phyloP scores from a whole-genome alignment of 1,139 yeast genomes.

The Debaryomyces psychrophilus region DNA sequence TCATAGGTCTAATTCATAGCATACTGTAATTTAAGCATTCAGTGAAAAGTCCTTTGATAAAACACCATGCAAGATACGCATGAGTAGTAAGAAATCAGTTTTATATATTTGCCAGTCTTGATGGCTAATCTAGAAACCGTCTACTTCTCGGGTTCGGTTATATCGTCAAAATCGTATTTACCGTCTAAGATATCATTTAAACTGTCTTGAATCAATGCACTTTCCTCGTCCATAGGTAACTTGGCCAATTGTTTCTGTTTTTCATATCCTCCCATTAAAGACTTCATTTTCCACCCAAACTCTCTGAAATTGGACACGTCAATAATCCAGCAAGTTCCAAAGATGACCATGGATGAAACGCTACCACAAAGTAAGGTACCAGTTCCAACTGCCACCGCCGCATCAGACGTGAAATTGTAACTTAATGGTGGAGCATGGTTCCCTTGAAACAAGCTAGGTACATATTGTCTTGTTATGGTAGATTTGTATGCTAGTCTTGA shows the following conservation, averaged over 20 bases:
- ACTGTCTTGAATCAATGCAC: conserved; percentile 55
- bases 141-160: background rate
- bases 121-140: no score
- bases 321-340: conserved; percentile 79
- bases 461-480: conserved; percentile 70
- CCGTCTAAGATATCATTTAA: conserved; percentile 52
- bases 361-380: conserved; percentile 78
- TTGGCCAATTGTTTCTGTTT: conserved; percentile 50
- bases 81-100: no score
- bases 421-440: conserved; percentile 81
- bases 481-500: conserved; percentile 77
- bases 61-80: no score
- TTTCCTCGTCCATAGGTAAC: conserved; percentile 70
- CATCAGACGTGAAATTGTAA: conserved; percentile 79
- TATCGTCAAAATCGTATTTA: conserved; percentile 32
- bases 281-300: conserved; percentile 71
- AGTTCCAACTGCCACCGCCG: conserved; percentile 81
- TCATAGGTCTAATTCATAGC: background rate
- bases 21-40: no score
- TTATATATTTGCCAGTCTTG: no score
- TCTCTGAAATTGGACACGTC: conserved; percentile 72
- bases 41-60: background rate
- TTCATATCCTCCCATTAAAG: conserved; percentile 67
- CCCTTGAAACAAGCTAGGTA: conserved; percentile 80
- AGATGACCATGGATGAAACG: conserved; percentile 69